These are phyloP conservation scores for Aspergillus bombycis DNA, from an alignment of 2,329 filamentous ascomycete genomes.

Conservation along the genomic window DNA sequence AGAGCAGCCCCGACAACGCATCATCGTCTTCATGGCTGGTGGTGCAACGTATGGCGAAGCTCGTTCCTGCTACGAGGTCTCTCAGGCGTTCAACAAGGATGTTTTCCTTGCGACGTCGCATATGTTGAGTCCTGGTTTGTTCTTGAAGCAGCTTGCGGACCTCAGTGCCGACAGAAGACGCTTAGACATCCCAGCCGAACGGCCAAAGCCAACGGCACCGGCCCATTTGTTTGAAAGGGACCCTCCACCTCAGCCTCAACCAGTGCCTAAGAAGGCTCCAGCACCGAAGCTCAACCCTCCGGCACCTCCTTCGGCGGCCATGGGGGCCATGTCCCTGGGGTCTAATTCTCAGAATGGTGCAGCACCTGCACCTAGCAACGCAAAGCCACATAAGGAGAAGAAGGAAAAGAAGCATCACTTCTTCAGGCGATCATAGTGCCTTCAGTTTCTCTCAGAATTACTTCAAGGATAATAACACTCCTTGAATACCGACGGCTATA, in stretches of 20 bases:
- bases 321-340: constrained; percentile 43
- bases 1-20: constrained; percentile 81
- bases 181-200: constrained; percentile 79
- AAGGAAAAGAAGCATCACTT: constrained; percentile 60
- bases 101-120: constrained; percentile 89
- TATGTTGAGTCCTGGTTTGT: constrained; percentile 85
- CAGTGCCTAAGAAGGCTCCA: constrained; percentile 28
- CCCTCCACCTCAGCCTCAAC: constrained; percentile 53
- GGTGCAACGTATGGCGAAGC: constrained; percentile 93
- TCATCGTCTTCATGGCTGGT: constrained; percentile 93
- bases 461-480: constrained; percentile 7
- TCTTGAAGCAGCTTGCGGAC: constrained; percentile 79
- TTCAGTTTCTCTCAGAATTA: constrained; percentile 1
- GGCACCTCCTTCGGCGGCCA: constrained; percentile 35
- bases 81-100: constrained; percentile 72
- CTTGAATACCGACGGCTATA: not conserved
- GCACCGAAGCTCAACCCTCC: constrained; percentile 28
- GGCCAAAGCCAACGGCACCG: constrained; percentile 78
- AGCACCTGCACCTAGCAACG: constrained; percentile 21
- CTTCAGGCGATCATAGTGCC: constrained; percentile 42
- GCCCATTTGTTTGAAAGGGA: constrained; percentile 82
- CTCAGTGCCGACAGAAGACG: constrained; percentile 73
- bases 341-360: constrained; percentile 42
- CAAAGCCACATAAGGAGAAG: constrained; percentile 46
- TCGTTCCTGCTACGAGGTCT: constrained; percentile 84